Percentiles rank a stretch among this genome's conserved stretches.
phyloP scores from a whole-genome alignment of 2,329 filamentous ascomycete genomes.

The Alternaria gansuensis region DNA sequence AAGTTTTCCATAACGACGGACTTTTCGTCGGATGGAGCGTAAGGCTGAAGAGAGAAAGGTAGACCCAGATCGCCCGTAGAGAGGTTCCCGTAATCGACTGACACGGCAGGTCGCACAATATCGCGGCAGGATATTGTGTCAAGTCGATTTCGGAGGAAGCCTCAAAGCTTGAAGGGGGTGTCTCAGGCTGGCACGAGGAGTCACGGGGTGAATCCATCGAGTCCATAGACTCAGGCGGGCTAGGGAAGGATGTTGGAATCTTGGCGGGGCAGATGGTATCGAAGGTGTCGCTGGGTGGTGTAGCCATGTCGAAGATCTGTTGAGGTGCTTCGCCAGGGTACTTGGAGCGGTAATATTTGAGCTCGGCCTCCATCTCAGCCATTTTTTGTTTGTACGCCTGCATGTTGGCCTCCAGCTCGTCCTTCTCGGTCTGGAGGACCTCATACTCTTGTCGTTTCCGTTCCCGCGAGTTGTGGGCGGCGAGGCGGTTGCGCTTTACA shows the following conservation, averaged over 20 bases:
- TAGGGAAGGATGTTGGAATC: constrained; percentile 47
- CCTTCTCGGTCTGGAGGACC: constrained; percentile 73
- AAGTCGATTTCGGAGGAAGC: constrained; percentile 73
- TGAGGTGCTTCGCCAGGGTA: constrained; percentile 43
- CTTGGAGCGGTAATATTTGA: constrained; percentile 51
- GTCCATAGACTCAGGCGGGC: constrained; percentile 51
- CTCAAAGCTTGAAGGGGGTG: constrained; percentile 52
- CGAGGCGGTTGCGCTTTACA: constrained; percentile 93
- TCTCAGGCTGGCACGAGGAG: constrained; percentile 51
- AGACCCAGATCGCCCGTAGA: constrained; percentile 47
- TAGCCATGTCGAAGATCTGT: constrained; percentile 33
- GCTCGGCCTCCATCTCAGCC: constrained; percentile 60
- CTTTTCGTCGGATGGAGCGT: constrained; percentile 53
- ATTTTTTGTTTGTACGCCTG: constrained; percentile 62
- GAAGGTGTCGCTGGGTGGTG: constrained; percentile 35
- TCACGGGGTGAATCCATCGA: constrained; percentile 53
- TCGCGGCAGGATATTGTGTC: constrained; percentile 99
- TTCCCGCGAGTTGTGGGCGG: constrained; percentile 95
- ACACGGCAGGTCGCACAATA: constrained; percentile 99
- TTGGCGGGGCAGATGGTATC: constrained; percentile 51
- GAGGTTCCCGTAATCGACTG: constrained; percentile 70
- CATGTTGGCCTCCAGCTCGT: constrained; percentile 70
- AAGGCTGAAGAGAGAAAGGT: constrained; percentile 50
- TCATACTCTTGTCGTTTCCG: constrained; percentile 92
- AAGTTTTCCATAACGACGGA: constrained; percentile 47